phyloP scores from a whole-genome alignment of 2,329 filamentous ascomycete genomes.

The Pseudohalonectria lignicola region DNA sequence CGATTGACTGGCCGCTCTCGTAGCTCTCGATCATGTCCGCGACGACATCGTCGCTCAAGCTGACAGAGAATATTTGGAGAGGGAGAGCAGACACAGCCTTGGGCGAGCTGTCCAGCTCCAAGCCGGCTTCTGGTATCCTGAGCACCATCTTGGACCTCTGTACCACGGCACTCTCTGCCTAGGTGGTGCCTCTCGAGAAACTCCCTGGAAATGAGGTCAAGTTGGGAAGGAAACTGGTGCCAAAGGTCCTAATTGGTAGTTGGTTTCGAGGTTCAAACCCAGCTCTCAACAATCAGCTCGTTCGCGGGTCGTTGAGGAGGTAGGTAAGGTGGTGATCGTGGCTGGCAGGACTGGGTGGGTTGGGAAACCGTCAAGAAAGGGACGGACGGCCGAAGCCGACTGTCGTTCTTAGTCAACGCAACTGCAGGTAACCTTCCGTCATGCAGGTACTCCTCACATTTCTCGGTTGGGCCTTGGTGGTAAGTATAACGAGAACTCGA shows the following conservation, averaged over 20 bases:
- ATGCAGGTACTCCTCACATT: not conserved
- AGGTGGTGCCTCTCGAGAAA: too few species aligned
- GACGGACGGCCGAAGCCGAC: slow-evolving; percentile 2
- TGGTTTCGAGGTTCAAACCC: not conserved
- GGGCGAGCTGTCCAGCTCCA: slow-evolving; percentile 42
- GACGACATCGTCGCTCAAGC: slow-evolving; percentile 45
- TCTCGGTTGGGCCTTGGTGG: not conserved
- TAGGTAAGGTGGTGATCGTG: not conserved
- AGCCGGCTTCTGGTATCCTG: slow-evolving; percentile 44
- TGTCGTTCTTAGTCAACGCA: not conserved
- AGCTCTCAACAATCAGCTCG: not conserved
- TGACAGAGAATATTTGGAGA: slow-evolving; percentile 45
- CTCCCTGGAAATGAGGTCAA: not conserved
- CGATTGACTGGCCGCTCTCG: slow-evolving; percentile 42
- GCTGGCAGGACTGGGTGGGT: not conserved
- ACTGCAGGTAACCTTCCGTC: slow-evolving; percentile 1
- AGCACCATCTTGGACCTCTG: slow-evolving; percentile 27
- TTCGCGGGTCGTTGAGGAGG: not conserved
- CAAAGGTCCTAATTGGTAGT: too few species aligned
- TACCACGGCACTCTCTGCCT: too few species aligned
- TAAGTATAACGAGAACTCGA: not conserved
- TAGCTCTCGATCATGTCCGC: slow-evolving; percentile 52
- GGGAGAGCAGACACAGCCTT: slow-evolving; percentile 31
- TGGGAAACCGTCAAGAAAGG: not conserved
- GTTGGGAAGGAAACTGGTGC: too few species aligned